These are phyloP conservation scores for Didymella pomorum DNA, from an alignment of 2,329 filamentous ascomycete species.

Conservation along the genomic window DNA sequence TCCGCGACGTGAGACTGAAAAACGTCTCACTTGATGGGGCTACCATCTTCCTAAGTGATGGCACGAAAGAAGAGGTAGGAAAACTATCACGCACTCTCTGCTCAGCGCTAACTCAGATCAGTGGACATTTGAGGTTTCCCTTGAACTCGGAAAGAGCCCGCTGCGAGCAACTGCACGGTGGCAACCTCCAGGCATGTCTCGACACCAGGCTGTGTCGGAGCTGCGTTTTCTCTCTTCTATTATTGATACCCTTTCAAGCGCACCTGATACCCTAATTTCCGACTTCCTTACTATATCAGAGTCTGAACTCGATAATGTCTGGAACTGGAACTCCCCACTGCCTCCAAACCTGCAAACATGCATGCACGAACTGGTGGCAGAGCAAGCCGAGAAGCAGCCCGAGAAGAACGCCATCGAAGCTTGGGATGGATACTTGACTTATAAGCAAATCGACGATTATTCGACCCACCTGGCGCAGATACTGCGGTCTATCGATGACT, in stretches of 20 bases:
- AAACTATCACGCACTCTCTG: neutral
- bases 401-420: slow-evolving; percentile 50
- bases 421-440: slow-evolving; percentile 50
- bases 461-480: slow-evolving; percentile 43
- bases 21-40: slow-evolving; percentile 17
- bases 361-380: slow-evolving; percentile 58
- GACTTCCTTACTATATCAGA: slow-evolving; percentile 30
- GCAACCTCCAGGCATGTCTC: slow-evolving; percentile 53
- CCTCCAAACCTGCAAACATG: slow-evolving; percentile 56
- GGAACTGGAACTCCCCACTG: slow-evolving; percentile 58
- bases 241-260: slow-evolving; percentile 48
- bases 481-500: slow-evolving; percentile 35
- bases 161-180: slow-evolving; percentile 54
- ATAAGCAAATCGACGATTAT: slow-evolving; percentile 46
- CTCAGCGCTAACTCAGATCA: slow-evolving; percentile 19
- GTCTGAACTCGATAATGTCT: slow-evolving; percentile 57
- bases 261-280: slow-evolving; percentile 25
- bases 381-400: slow-evolving; percentile 47
- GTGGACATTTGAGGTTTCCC: slow-evolving; percentile 43
- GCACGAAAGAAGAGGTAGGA: slow-evolving; percentile 42
- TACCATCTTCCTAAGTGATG: slow-evolving; percentile 41
- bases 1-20: slow-evolving; percentile 25
- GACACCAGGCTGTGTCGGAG: slow-evolving; percentile 55
- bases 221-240: slow-evolving; percentile 53
- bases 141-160: slow-evolving; percentile 34